These are phyloP conservation scores for Claviceps cyperi DNA, from an alignment of 2,329 filamentous ascomycete genomes.

Conservation along the genomic window DNA sequence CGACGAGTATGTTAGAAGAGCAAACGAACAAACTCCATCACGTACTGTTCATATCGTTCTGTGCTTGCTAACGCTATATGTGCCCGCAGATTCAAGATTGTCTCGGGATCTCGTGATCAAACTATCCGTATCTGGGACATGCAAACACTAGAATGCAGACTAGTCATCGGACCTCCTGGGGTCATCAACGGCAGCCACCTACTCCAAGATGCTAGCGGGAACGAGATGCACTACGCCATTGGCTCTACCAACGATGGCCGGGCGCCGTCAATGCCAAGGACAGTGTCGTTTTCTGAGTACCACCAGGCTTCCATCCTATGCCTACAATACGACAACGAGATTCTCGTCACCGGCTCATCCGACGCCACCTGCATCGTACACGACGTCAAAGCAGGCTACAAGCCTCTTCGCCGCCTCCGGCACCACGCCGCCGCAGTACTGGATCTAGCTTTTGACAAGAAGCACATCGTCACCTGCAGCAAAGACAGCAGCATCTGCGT, in stretches of 20 bases:
- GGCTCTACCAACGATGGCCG: constrained; percentile 32
- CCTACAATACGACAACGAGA: constrained; percentile 82
- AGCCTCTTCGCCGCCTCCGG: constrained; percentile 61
- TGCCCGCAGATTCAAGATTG: constrained; percentile 62
- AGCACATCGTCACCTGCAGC: constrained; percentile 90
- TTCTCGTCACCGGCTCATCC: constrained; percentile 89
- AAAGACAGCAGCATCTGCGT: constrained; percentile 91
- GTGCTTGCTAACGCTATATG: constrained; percentile 3
- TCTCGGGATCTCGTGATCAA: constrained; percentile 88
- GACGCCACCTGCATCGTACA: constrained; percentile 87
- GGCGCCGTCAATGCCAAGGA: constrained; percentile 35
- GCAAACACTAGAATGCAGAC: constrained; percentile 68
- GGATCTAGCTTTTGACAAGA: constrained; percentile 83
- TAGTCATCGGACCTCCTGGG: constrained; percentile 70
- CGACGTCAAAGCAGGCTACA: constrained; percentile 64
- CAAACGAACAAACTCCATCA: too few species aligned
- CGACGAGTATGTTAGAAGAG: constrained; percentile 55
- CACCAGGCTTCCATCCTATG: constrained; percentile 91
- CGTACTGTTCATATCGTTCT: background rate
- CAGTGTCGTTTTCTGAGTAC: constrained; percentile 46
- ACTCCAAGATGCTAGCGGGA: constrained; percentile 35
- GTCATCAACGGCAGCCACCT: constrained; percentile 40
- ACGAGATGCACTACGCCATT: constrained; percentile 40
- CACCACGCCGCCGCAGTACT: constrained; percentile 80
- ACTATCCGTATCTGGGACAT: constrained; percentile 96